Percentiles rank a stretch among this genome's conserved stretches.
These are phyloP conservation scores for Xylaria acuta DNA, from an alignment of 495 filamentous ascomycete genomes.

Conservation along the genomic window DNA sequence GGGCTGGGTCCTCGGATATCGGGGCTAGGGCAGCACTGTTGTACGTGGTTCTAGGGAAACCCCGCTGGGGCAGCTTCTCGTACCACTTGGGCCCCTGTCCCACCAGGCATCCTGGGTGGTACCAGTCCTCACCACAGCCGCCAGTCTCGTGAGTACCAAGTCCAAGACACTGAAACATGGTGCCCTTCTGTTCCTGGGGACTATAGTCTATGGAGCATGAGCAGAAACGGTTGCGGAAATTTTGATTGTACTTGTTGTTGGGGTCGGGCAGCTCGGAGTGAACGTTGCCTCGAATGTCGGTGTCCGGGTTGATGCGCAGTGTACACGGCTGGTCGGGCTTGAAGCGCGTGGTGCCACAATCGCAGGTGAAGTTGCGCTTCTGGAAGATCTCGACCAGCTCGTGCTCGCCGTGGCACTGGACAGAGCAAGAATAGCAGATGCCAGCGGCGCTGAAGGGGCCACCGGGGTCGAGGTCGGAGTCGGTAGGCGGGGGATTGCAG, in stretches of 20 bases:
- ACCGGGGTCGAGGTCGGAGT: slow-evolving; percentile 44
- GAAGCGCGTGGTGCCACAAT: slow-evolving; percentile 89
- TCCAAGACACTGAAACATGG: slow-evolving; percentile 98
- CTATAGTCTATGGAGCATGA: slow-evolving; percentile 88
- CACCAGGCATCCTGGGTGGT: slow-evolving; percentile 92
- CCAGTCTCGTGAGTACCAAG: slow-evolving; percentile 79
- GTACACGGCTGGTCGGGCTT: slow-evolving; percentile 72
- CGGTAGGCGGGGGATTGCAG: slow-evolving; percentile 79
- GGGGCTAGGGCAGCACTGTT: slow-evolving; percentile 41
- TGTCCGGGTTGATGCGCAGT: slow-evolving; percentile 74
- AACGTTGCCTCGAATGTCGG: slow-evolving; percentile 74
- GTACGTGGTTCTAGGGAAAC: slow-evolving; percentile 26
- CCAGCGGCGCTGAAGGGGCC: slow-evolving; percentile 76
- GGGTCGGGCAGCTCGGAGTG: slow-evolving; percentile 73
- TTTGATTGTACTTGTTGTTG: slow-evolving; percentile 91
- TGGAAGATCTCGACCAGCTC: slow-evolving; percentile 94
- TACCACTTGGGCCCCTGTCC: slow-evolving; percentile 71
- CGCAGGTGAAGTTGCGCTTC: slow-evolving; percentile 94
- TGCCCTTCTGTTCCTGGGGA: slow-evolving; percentile 84
- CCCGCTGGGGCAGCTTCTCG: slow-evolving; percentile 56
- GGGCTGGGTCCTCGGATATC: slow-evolving; percentile 46
- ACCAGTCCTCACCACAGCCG: slow-evolving; percentile 99
- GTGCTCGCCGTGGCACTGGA: slow-evolving; percentile 95
- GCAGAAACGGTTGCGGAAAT: slow-evolving; percentile 92
- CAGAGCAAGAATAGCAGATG: slow-evolving; percentile 95